A percentile compares a stretch with the other conserved stretches of the same genome.
Evolutionary conservation across 306 rosid species (phyloP).

Genomic region (Vicia faba): DNA sequence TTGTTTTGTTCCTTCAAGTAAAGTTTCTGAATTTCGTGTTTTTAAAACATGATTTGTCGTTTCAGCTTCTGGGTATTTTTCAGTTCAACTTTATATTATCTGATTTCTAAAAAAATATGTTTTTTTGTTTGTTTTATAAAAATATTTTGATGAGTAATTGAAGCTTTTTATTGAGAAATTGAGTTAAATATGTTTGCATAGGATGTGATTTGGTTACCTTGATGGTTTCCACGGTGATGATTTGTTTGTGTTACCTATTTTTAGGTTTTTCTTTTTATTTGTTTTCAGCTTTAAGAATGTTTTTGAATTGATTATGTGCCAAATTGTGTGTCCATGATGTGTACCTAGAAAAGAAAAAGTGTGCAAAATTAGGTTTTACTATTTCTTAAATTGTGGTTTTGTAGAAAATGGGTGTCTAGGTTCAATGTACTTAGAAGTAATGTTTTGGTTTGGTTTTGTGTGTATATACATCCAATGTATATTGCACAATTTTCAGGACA

Average conservation of each 20-base stretch:
- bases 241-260: slow-evolving; percentile 24
- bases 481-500: slow-evolving; percentile 8
- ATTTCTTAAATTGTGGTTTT: slow-evolving; percentile 19
- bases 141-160: neutral
- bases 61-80: slow-evolving; percentile 40
- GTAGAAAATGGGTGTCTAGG: slow-evolving; percentile 34
- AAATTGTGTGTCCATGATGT: neutral
- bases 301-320: slow-evolving; percentile 23
- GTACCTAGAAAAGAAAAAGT: neutral
- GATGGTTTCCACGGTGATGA: slow-evolving; percentile 18
- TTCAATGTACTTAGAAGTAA: slow-evolving; percentile 44
- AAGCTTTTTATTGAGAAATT: slow-evolving; percentile 12
- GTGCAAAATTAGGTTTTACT: neutral
- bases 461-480: slow-evolving; percentile 38
- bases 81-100: slow-evolving; percentile 16
- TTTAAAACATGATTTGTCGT: slow-evolving; percentile 28
- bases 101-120: slow-evolving; percentile 17
- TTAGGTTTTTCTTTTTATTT: neutral
- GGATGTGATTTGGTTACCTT: slow-evolving; percentile 28
- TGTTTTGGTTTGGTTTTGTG: slow-evolving; percentile 35
- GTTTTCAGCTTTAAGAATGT: slow-evolving; percentile 1
- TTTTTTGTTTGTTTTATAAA: neutral
- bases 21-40: slow-evolving; percentile 34
- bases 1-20: neutral
- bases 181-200: neutral